Evolutionary conservation across 2,329 filamentous ascomycete genomes (phyloP).

Genomic region (Cladophialophora carrionii): DNA sequence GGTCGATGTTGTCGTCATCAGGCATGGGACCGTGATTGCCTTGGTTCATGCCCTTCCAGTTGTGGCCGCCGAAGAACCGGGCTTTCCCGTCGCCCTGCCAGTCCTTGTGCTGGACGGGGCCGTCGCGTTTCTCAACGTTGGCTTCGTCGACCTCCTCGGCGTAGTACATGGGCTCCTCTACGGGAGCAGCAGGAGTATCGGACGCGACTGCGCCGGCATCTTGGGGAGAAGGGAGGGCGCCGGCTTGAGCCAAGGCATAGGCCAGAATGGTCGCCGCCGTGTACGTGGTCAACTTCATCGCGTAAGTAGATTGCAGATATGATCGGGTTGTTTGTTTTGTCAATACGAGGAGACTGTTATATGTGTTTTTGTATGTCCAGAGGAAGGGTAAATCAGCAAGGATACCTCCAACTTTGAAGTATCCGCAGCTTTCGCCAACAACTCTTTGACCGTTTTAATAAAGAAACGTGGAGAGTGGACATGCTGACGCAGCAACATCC

Average conservation of each 20-base stretch:
- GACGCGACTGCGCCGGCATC: constrained; percentile 2
- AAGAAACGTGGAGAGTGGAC: constrained; percentile 16
- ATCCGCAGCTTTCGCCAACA: neutral
- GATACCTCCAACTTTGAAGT: neutral
- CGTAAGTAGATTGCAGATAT: neutral
- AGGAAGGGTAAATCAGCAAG: neutral
- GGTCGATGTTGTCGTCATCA: constrained; percentile 12
- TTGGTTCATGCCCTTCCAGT: constrained; percentile 15
- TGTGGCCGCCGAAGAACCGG: constrained; percentile 7
- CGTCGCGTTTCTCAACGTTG: constrained; percentile 21
- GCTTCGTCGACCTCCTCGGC: constrained; percentile 1
- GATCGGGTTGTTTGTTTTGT: neutral
- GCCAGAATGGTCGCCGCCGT: constrained; percentile 30
- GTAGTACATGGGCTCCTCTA: constrained; percentile 17
- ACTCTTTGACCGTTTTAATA: constrained; percentile 17
- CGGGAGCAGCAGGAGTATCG: neutral
- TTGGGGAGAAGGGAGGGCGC: constrained; percentile 29
- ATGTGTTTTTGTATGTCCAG: neutral
- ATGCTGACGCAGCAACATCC: neutral
- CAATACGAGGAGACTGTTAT: neutral
- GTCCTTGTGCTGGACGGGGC: neutral
- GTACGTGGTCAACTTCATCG: constrained; percentile 23
- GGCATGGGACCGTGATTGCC: constrained; percentile 28
- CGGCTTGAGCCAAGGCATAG: constrained; percentile 21
- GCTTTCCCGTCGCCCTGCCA: neutral